Base-by-base conservation (phyloP, 2,329 filamentous ascomycete species). In the Neoarthrinium moseri region DNA sequence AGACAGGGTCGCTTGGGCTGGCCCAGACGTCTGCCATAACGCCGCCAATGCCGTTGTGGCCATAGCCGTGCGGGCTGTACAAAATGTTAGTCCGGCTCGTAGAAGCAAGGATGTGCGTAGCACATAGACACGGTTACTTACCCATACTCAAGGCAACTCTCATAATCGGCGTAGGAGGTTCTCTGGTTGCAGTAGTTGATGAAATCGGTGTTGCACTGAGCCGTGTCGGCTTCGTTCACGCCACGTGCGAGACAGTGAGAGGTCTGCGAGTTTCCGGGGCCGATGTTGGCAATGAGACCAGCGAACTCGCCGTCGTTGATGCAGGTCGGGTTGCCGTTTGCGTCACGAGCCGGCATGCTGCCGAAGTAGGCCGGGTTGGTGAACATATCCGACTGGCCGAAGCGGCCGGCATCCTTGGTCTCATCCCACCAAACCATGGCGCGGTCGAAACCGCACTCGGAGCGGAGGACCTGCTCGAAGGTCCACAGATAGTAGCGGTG, bases 391-490 rank as follows among this genome's bases (percentile, higher is more conserved):
- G 59, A 51, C 45, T 56, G 49, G 36, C 51, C 39, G 43, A 64
- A 64, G 33, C 48, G 52, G 18, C 62, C 62, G 29, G 62, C 58
- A 53, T 62, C 63, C 45, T 58, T 57, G 54, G 61, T 63, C 61
- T 64, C 62, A 37, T 64, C 61, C 62, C 62, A 64, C 61, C 61
- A 64, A 17, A 58, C 53, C 49, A 64, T 55, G 13, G 60, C 56
- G n/a, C 56, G 36, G 53, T 58, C 48, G 50, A 62, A 64, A 30
- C 58, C 60, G 35, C 62, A 64, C 53, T 64, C 62, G 32, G 60
- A 55, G 27, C 62, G 61, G 10, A 64, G 51, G 35, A 50, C 17
- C 39, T 50, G 47, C 44, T 50, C 47, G n/a, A 50, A 50, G 15
- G 47, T 44, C 47, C 47, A 50, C 20, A 50, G 33, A 34, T 46